phyloP scores from a whole-genome alignment of 805 yeast species.

The Kuraishia ogatae region DNA sequence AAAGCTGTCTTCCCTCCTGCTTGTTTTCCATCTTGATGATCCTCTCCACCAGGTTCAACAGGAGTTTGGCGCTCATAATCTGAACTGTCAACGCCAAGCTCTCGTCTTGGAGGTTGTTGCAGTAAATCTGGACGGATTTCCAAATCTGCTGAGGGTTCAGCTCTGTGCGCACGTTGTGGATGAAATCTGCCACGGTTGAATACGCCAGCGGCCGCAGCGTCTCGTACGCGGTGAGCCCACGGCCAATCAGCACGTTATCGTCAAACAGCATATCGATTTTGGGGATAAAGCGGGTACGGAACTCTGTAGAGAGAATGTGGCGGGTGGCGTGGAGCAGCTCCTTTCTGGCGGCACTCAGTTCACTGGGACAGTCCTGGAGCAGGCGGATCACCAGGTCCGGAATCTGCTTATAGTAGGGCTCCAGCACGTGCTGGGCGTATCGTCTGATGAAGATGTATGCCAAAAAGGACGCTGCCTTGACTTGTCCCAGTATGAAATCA shows the following conservation, averaged over 20 bases:
- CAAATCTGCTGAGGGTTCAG: constrained; percentile 76
- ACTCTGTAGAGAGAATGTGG: constrained; percentile 88
- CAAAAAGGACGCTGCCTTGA: constrained; percentile 89
- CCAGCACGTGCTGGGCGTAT: constrained; percentile 57
- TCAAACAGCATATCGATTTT: constrained; percentile 80
- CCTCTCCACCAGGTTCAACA: constrained; percentile 82
- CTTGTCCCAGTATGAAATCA: constrained; percentile 88
- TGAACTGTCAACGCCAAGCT: constrained; percentile 84
- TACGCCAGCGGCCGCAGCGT: constrained; percentile 89
- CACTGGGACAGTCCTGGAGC: constrained; percentile 93
- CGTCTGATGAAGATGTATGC: constrained; percentile 89
- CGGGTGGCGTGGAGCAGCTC: constrained; percentile 91
- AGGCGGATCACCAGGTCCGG: constrained; percentile 84
- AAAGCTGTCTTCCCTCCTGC: constrained; percentile 73
- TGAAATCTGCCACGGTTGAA: constrained; percentile 90
- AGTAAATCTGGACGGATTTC: constrained; percentile 78
- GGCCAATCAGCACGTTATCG: constrained; percentile 82
- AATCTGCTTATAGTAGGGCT: constrained; percentile 51
- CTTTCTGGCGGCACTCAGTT: constrained; percentile 82
- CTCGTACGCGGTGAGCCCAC: constrained; percentile 86
- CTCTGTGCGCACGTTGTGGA: constrained; percentile 84
- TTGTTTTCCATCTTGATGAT: constrained; percentile 76
- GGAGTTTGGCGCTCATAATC: constrained; percentile 89
- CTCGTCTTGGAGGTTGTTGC: constrained; percentile 72
- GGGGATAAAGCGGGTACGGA: constrained; percentile 72